Evolutionary conservation across 345 rosid genomes (phyloP), one percentile per base, ranked within the genome.

Genomic region (Salix koriyanagi): DNA sequence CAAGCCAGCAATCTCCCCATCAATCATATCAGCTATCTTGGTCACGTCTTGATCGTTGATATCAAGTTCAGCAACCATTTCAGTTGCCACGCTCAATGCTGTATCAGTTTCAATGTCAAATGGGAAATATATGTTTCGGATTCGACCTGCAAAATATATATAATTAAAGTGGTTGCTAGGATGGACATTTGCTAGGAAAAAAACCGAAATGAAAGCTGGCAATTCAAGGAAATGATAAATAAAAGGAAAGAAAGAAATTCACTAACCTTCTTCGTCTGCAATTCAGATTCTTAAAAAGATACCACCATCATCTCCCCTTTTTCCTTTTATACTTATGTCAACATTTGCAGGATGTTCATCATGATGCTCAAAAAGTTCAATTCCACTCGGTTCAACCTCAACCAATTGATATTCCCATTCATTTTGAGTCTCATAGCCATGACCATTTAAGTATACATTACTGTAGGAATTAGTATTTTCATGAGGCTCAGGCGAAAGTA

Each of bases 41-140:
- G 89, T 89, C 79, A 86, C 96, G 25, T 93, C 97, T 65, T 87
- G 92, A 77, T 89, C 92, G 4, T 85, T 90, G 65, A 96, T 89
- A 81, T 96, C 99, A 71, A 96, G 86, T 70, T 96, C 99, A 2
- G 91, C 90, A 37, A 93, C 94, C 99, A 96, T 96, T 84, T 96
- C 99, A 21, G 88, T 86, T 32, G 99, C 96, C 48, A 96, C 99
- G 42, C 91, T 92, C 41, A 90, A 79, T 23, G 99, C 98, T n/a
- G n/a, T n/a, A n/a, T n/a, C n/a, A n/a, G n/a, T n/a, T n/a, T n/a
- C n/a, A n/a, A n/a, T n/a, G n/a, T 91, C 96, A 14, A 96, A 96
- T 0, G 91, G 97, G 84, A 96, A 96, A 85, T 96, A 87, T 77
- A 96, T 96, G 81, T 93, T 93, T 41, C 98, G 84, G 48, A 91